These are phyloP conservation scores for Cyanidioschyzon merolae DNA, from an alignment of 23 red algal genomes.

Conservation along the genomic window DNA sequence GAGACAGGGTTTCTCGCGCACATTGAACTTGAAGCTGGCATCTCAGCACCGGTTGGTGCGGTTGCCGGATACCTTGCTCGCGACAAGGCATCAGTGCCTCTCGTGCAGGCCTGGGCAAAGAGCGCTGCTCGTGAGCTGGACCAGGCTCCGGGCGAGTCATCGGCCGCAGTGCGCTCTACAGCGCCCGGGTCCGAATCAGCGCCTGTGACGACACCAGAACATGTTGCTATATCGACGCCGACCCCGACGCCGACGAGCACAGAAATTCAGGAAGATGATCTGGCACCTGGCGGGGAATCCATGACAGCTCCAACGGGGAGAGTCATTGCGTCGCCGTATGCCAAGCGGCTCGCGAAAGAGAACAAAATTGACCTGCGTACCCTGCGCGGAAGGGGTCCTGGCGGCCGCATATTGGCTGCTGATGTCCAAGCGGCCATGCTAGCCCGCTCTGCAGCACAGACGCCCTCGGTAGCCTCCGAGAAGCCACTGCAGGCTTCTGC, in stretches of 20 bases:
- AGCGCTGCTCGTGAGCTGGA: not conserved
- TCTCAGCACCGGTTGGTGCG: conserved; percentile 33
- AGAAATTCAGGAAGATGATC: conserved; percentile 42
- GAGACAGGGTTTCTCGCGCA: conserved; percentile 68
- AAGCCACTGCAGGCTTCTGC: not conserved
- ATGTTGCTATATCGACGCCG: not conserved
- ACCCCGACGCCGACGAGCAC: not conserved
- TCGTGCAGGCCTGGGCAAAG: conserved; percentile 66
- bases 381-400: not conserved
- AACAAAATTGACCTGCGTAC: not conserved
- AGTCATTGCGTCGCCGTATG: conserved; percentile 37
- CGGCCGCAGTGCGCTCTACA: not conserved
- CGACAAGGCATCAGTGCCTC: conserved; percentile 49
- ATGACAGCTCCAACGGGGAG: conserved; percentile 18
- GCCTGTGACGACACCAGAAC: conserved; percentile 5
- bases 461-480: not conserved
- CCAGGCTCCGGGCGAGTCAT: not conserved
- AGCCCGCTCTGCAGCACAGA: not conserved
- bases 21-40: conserved; percentile 46
- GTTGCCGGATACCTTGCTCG: conserved; percentile 57
- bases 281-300: not conserved
- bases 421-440: conserved; percentile 2
- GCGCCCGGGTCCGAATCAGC: not conserved
- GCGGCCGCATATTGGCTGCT: conserved; percentile 18
- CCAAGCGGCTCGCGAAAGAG: conserved; percentile 14